These are phyloP conservation scores for Papilionanthe hybrid DNA, from an alignment of 116 monocot species.

Conservation along the genomic window DNA sequence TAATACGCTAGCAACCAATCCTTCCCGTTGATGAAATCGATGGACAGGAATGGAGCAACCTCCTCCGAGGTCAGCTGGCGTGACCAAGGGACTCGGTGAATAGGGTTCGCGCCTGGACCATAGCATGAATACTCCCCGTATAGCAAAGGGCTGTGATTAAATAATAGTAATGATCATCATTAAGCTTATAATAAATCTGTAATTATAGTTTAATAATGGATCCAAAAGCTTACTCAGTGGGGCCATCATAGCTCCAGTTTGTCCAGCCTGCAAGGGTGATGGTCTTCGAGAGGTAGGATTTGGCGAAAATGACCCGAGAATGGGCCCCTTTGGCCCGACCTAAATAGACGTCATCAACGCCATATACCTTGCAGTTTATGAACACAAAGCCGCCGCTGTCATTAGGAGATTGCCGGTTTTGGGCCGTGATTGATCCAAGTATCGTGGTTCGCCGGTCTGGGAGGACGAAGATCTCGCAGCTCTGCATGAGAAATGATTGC, in stretches of 20 bases:
- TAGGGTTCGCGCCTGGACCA: slow-evolving; percentile 44
- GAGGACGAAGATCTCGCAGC: slow-evolving; percentile 77
- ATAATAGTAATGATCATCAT: not conserved
- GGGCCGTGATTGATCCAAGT: slow-evolving; percentile 66
- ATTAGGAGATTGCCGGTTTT: slow-evolving; percentile 42
- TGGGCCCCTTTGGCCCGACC: slow-evolving; percentile 50
- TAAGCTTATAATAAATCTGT: too few species aligned
- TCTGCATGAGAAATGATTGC: slow-evolving; percentile 27
- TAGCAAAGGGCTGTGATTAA: slow-evolving; percentile 28
- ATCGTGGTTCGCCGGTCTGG: slow-evolving; percentile 48
- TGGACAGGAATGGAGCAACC: slow-evolving; percentile 29
- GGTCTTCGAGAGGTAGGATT: slow-evolving; percentile 73
- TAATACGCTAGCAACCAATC: slow-evolving; percentile 63
- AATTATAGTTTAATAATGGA: not conserved
- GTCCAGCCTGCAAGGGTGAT: slow-evolving; percentile 66
- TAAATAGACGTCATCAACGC: slow-evolving; percentile 47
- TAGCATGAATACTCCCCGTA: slow-evolving; percentile 57
- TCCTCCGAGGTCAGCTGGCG: slow-evolving; percentile 45
- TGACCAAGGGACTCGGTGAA: slow-evolving; percentile 38
- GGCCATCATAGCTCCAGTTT: slow-evolving; percentile 65
- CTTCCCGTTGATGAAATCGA: slow-evolving; percentile 71
- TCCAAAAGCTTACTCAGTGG: slow-evolving; percentile 26
- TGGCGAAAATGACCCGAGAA: slow-evolving; percentile 64
- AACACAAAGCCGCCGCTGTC: slow-evolving; percentile 9
- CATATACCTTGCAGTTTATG: slow-evolving; percentile 59